Conservation (phyloP, 129 eudicot species). For the Lactuca sativa region DNA sequence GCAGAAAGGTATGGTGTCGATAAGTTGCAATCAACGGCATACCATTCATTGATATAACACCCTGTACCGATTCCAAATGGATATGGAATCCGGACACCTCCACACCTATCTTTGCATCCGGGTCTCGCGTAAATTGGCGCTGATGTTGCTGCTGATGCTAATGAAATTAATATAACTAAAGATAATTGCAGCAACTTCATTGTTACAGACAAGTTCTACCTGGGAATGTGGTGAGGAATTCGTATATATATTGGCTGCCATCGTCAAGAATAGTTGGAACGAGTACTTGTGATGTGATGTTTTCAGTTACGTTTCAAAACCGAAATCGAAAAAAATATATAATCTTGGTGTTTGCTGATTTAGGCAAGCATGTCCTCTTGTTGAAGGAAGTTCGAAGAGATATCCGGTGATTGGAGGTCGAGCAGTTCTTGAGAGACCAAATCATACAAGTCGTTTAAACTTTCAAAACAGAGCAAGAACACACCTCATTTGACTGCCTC, state of each 20-base stretch:
- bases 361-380: neutral
- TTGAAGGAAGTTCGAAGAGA: neutral
- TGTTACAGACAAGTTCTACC: neutral
- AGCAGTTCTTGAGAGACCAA: neutral
- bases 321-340: neutral
- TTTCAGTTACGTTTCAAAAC: constrained; percentile 24
- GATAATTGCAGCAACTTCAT: neutral
- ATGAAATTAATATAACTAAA: neutral
- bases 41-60: constrained; percentile 26
- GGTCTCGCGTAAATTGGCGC: constrained; percentile 22
- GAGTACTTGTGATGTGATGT: neutral
- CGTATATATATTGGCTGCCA: constrained; percentile 4
- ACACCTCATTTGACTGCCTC: neutral
- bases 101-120: constrained; percentile 31
- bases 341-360: constrained; percentile 14
- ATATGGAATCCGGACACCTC: constrained; percentile 9
- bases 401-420: neutral
- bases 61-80: constrained; percentile 28
- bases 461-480: no score
- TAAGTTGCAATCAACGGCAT: constrained; percentile 25
- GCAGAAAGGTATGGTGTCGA: constrained; percentile 26
- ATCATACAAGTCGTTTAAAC: neutral
- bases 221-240: constrained; percentile 4
- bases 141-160: constrained; percentile 3
- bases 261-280: neutral